Evolutionary conservation across 2,329 filamentous ascomycete species (phyloP).

Genomic region (Epichloe glyceriae): DNA sequence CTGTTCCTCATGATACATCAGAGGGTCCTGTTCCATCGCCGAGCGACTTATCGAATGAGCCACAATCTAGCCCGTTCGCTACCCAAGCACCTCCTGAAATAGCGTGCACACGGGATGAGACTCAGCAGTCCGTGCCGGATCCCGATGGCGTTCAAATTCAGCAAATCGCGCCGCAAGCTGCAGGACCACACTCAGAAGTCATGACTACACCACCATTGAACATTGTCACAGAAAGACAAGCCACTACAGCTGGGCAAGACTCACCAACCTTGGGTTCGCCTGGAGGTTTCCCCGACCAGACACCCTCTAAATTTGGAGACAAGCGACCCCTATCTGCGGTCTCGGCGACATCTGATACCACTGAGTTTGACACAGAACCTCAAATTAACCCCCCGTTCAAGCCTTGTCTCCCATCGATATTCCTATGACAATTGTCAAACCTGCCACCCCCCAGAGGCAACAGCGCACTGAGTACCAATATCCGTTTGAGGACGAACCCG

Average conservation of each 20-base stretch:
- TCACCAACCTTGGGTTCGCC: slow-evolving; percentile 57
- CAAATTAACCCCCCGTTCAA: slow-evolving; percentile 43
- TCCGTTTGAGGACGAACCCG: slow-evolving; percentile 34
- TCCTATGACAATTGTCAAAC: slow-evolving; percentile 15
- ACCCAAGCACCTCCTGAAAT: neutral
- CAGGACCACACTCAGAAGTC: neutral
- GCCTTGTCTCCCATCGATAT: slow-evolving; percentile 15
- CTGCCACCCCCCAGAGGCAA: slow-evolving; percentile 17
- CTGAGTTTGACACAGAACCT: slow-evolving; percentile 61
- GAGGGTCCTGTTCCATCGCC: neutral
- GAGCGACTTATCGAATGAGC: neutral
- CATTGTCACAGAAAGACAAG: neutral
- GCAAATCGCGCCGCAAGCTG: neutral
- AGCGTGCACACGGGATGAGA: neutral
- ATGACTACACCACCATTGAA: slow-evolving; percentile 2
- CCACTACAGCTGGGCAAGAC: slow-evolving; percentile 25
- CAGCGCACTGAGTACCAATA: slow-evolving; percentile 33
- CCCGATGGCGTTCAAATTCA: neutral
- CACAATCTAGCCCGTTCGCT: neutral
- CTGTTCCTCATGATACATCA: neutral
- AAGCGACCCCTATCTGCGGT: slow-evolving; percentile 43
- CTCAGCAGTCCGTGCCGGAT: neutral
- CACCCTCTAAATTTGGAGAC: slow-evolving; percentile 26
- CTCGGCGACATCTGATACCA: slow-evolving; percentile 47
- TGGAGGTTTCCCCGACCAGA: slow-evolving; percentile 41